Conservation (phyloP, 139 green algal genomes). For the Chlorella sp. region DNA sequence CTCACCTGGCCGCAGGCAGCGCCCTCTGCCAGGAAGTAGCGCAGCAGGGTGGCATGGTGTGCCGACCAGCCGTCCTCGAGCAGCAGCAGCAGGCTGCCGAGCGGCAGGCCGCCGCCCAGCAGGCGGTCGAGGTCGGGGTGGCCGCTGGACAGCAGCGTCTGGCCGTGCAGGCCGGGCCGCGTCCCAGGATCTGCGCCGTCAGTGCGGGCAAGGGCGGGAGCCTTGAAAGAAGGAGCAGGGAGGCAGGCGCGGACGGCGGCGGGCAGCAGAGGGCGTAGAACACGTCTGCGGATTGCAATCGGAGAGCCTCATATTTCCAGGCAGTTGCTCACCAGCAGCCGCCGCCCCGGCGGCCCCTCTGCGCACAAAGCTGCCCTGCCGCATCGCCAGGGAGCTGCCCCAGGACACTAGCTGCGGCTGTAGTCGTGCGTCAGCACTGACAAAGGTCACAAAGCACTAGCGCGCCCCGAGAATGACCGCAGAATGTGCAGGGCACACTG, state of each 20-base stretch:
- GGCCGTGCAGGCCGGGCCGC: constrained; percentile 73
- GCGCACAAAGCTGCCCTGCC: constrained; percentile 30
- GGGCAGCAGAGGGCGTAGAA: background rate
- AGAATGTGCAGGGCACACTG: too few species aligned
- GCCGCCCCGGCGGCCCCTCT: constrained; percentile 4
- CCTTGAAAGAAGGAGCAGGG: background rate
- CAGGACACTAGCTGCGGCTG: background rate
- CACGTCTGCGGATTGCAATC: background rate
- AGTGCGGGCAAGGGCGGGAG: background rate
- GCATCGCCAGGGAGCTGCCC: background rate
- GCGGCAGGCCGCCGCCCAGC: constrained; percentile 79
- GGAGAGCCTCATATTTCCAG: too few species aligned
- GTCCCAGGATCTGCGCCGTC: constrained; percentile 67
- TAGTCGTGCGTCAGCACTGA: too few species aligned
- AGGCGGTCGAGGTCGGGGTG: constrained; percentile 78
- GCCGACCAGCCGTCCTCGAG: constrained; percentile 70
- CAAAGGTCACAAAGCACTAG: too few species aligned
- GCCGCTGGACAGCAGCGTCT: constrained; percentile 83
- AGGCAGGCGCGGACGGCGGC: background rate
- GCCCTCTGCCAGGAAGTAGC: constrained; percentile 86
- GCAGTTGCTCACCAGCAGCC: background rate
- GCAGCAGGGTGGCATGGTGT: constrained; percentile 73
- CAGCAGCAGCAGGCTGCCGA: constrained; percentile 73
- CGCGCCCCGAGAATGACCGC: too few species aligned
- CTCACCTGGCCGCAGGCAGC: constrained; percentile 69